Base-by-base conservation (phyloP, 192 early-diverging fungal species). In the Backusella sp. region DNA sequence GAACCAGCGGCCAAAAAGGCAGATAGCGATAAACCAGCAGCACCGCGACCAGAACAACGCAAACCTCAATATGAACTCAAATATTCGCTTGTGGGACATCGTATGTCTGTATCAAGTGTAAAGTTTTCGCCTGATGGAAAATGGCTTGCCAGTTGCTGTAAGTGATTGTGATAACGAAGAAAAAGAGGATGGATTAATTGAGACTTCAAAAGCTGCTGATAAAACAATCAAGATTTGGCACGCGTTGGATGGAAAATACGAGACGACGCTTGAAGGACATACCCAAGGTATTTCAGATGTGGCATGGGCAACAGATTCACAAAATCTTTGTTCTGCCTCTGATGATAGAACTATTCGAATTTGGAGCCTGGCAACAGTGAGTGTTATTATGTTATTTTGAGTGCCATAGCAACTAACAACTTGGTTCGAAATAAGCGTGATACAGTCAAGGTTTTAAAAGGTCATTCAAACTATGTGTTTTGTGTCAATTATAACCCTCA, bases 81-180 rank as follows among this genome's bases (percentile, higher is more conserved):
- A 67, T 95, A 93, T 80, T 94, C 93, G 30, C 89, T 98, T 37
- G 91, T 93, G 2, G 98, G 98, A 4, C 98, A 99, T 84, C 94
- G 94, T 56, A 97, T 95, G 86, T 92, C 95, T 6, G 91, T 98
- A 0, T 97, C 96, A 0, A 91, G 94, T 67, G 97, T 98, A 15
- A 99, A 99, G 83, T 99, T 97, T 80, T 99, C 97, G 23, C 98
- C 98, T 6, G 96, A 99, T 80, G 98, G 98, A 37, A 92, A 93
- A 81, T 98, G 94, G 96, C 89, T 99, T 34, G 97, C 97, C 52
- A 96, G 94, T 62, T 84, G 90, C 35, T 94, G 94, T 94, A 88
- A 86, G 91, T 84, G 4, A 36, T 39, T 11, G 21, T 8, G 34
- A 9, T 21, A 39, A 39, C 8, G 21, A 35, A 39, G 21, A 36